Percentiles rank a stretch among this genome's conserved stretches.
Evolutionary conservation across 495 filamentous ascomycete species (phyloP).

Genomic region (Apodospora peruviana): DNA sequence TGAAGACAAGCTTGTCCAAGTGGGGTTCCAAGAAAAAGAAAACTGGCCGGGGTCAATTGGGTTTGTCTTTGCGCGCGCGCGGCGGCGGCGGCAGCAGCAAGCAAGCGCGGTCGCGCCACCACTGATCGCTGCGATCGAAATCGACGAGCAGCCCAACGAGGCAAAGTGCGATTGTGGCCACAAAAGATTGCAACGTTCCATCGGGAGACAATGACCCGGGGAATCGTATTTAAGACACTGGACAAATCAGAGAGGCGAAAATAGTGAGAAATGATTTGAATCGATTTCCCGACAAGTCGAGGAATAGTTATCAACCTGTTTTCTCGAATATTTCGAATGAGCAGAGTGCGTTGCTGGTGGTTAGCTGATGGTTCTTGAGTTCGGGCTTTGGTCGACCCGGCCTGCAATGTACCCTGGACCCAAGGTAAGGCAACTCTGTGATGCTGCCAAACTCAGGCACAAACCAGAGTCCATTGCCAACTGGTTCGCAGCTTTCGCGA

Average conservation of each 20-base stretch:
- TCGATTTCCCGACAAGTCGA: neutral
- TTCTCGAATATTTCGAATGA: too few species aligned
- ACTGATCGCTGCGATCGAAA: neutral
- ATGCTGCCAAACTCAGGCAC: too few species aligned
- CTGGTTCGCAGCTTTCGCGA: too few species aligned
- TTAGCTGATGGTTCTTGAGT: too few species aligned
- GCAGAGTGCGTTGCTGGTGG: too few species aligned
- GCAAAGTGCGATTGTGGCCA: neutral
- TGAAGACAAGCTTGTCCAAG: neutral
- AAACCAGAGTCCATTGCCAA: too few species aligned
- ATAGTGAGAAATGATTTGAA: neutral
- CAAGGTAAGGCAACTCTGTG: too few species aligned
- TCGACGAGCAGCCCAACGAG: neutral
- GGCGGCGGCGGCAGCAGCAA: neutral
- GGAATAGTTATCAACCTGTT: too few species aligned
- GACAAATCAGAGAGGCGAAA: neutral
- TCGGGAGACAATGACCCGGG: neutral
- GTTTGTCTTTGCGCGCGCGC: neutral
- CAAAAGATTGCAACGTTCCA: slow-evolving; percentile 8
- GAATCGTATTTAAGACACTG: neutral
- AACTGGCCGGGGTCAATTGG: neutral
- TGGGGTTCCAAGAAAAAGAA: neutral
- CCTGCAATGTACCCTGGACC: too few species aligned
- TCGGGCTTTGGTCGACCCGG: too few species aligned
- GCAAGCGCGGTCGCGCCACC: neutral